Percentiles rank a stretch among this genome's conserved stretches.
phyloP scores from a whole-genome alignment of 2,329 filamentous ascomycete species.

The Chrysoporthe deuterocubensis region DNA sequence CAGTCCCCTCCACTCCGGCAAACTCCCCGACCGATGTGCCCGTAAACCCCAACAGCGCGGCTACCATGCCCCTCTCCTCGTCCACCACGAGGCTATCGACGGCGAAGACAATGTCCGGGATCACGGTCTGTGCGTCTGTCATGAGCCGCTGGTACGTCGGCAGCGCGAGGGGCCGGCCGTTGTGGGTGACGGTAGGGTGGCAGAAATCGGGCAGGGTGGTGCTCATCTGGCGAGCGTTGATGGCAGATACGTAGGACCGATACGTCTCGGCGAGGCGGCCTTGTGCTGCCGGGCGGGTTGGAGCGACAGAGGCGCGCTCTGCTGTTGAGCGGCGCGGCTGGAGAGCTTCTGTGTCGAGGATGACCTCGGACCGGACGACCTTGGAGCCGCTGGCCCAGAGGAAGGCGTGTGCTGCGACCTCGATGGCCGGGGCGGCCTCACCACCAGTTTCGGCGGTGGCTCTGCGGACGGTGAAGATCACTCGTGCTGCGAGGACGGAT shows the following conservation, averaged over 20 bases:
- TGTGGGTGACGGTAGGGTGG: slow-evolving; percentile 37
- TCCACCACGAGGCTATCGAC: slow-evolving; percentile 39
- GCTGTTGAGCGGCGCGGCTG: neutral
- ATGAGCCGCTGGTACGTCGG: slow-evolving; percentile 38
- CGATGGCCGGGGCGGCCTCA: neutral
- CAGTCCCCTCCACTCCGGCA: slow-evolving; percentile 35
- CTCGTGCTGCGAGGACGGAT: slow-evolving; percentile 14
- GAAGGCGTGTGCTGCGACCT: slow-evolving; percentile 13
- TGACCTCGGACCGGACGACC: neutral
- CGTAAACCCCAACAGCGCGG: slow-evolving; percentile 37
- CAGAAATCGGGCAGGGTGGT: slow-evolving; percentile 35
- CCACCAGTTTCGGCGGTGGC: neutral
- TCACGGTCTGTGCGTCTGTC: slow-evolving; percentile 35
- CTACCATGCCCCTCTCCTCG: slow-evolving; percentile 38
- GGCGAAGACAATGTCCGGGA: slow-evolving; percentile 36
- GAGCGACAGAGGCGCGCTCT: slow-evolving; percentile 2
- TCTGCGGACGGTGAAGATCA: slow-evolving; percentile 13
- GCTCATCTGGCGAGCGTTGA: slow-evolving; percentile 38
- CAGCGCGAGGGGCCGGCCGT: slow-evolving; percentile 33
- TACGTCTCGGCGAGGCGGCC: slow-evolving; percentile 31
- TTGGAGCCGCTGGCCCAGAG: neutral
- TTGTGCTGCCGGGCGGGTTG: neutral
- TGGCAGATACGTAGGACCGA: slow-evolving; percentile 37
- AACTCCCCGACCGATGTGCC: slow-evolving; percentile 37
- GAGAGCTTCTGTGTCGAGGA: slow-evolving; percentile 14